A percentile compares a stretch with the other conserved stretches of the same genome.
Evolutionary conservation across 31 red algal genomes (phyloP).

Genomic region (Asparagopsis taxiformis): DNA sequence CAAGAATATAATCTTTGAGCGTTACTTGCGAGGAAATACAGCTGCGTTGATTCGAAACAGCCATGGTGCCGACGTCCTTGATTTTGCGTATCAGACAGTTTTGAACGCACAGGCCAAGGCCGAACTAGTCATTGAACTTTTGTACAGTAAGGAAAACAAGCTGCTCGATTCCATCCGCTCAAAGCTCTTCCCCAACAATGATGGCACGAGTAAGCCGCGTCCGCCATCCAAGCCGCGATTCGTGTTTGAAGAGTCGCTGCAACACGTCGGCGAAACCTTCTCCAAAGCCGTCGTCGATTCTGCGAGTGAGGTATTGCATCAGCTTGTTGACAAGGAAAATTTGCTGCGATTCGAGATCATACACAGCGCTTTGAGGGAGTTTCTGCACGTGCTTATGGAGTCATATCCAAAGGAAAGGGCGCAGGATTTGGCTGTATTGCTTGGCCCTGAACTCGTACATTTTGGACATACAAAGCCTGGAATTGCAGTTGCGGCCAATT

Average conservation of each 20-base stretch:
- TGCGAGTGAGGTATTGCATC: slow-evolving; percentile 32
- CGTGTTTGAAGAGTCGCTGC: slow-evolving; percentile 38
- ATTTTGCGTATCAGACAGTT: slow-evolving; percentile 74
- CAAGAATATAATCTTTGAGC: slow-evolving; percentile 33
- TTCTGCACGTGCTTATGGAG: slow-evolving; percentile 24
- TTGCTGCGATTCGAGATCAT: slow-evolving; percentile 53
- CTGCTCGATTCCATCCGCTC: slow-evolving; percentile 34
- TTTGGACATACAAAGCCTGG: slow-evolving; percentile 62
- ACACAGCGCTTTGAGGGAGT: slow-evolving; percentile 52
- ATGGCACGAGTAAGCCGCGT: neutral
- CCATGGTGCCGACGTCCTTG: slow-evolving; percentile 66
- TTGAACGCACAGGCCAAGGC: slow-evolving; percentile 36
- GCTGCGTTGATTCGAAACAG: slow-evolving; percentile 47
- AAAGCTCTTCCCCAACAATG: slow-evolving; percentile 7
- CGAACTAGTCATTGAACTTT: slow-evolving; percentile 53
- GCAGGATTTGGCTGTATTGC: slow-evolving; percentile 25
- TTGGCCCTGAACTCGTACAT: slow-evolving; percentile 60
- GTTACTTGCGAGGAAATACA: slow-evolving; percentile 45
- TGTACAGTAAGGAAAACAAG: slow-evolving; percentile 53
- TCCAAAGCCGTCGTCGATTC: slow-evolving; percentile 34
- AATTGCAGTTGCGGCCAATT: slow-evolving; percentile 18
- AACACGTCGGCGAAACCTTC: slow-evolving; percentile 40
- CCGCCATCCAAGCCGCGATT: neutral
- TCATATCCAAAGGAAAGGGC: slow-evolving; percentile 27
- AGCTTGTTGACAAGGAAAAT: slow-evolving; percentile 56